Evolutionary conservation across 148 eudicot species (phyloP).

Genomic region (Rhododendron simsii): DNA sequence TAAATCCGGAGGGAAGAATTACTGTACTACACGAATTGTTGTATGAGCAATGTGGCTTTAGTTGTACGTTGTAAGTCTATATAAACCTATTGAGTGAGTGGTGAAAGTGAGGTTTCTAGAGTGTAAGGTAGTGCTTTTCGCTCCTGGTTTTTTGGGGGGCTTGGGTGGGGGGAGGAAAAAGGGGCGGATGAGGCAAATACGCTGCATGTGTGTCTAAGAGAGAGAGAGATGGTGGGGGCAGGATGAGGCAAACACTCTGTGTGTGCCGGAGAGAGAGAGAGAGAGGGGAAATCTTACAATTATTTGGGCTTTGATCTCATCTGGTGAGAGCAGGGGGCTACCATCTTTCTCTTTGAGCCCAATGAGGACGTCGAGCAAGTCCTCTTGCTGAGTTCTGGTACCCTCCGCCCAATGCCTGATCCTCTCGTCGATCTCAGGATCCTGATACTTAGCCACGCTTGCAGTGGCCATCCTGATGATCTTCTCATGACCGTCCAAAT

Average conservation of each 20-base stretch:
- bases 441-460: neutral
- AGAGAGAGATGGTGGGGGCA: neutral
- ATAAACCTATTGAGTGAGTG: too few species aligned
- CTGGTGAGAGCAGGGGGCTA: neutral
- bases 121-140: too few species aligned
- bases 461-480: neutral
- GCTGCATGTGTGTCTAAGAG: neutral
- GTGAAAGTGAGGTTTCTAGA: too few species aligned
- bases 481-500: slow-evolving; percentile 17
- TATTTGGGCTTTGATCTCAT: slow-evolving; percentile 20
- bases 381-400: neutral
- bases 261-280: neutral
- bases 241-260: too few species aligned
- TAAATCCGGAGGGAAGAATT: too few species aligned
- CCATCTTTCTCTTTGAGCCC: slow-evolving; percentile 2
- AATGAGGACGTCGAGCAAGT: slow-evolving; percentile 13
- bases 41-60: too few species aligned
- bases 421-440: slow-evolving; percentile 5
- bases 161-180: too few species aligned
- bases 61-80: too few species aligned
- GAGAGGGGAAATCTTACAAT: neutral
- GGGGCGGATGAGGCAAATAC: neutral
- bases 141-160: too few species aligned
- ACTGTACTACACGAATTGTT: too few species aligned
- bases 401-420: slow-evolving; percentile 1